These are phyloP conservation scores for Sugiyamaella xylanicola DNA, from an alignment of 1,139 yeast genomes.

Conservation along the genomic window DNA sequence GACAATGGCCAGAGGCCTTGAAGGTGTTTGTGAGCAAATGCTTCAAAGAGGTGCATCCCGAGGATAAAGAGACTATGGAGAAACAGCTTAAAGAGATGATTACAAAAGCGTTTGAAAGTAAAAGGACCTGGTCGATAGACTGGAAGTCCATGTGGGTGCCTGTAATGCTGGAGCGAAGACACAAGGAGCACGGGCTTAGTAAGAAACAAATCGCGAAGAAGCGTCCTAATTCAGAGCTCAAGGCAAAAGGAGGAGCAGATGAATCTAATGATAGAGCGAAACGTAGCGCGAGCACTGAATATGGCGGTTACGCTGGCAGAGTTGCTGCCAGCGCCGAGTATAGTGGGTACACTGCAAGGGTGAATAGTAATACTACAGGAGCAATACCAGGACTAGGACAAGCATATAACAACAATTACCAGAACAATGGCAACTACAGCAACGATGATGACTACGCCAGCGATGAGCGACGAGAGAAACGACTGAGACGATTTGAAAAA, in stretches of 20 bases:
- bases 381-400: neutral
- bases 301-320: neutral
- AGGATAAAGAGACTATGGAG: conserved; percentile 45
- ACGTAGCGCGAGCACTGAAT: too few species aligned
- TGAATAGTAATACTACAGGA: neutral
- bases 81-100: conserved; percentile 52
- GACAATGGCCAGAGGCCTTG: conserved; percentile 52
- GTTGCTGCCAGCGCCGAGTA: neutral
- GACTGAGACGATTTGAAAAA: conserved; percentile 54
- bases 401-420: neutral
- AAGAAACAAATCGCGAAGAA: conserved; percentile 6
- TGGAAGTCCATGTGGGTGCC: conserved; percentile 66
- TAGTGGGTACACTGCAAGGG: neutral
- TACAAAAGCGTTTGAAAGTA: conserved; percentile 52
- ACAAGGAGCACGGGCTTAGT: conserved; percentile 15
- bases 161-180: conserved; percentile 41
- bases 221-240: neutral
- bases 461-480: conserved; percentile 36
- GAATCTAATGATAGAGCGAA: too few species aligned
- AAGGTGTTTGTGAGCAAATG: conserved; percentile 52
- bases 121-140: conserved; percentile 55
- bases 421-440: neutral
- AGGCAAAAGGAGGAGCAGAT: too few species aligned
- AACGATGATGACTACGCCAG: conserved; percentile 7
- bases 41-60: conserved; percentile 46